Evolutionary conservation across 441 rosid species (phyloP), one percentile per base, ranked within the genome.

Genomic region (Mallotus japonicus): DNA sequence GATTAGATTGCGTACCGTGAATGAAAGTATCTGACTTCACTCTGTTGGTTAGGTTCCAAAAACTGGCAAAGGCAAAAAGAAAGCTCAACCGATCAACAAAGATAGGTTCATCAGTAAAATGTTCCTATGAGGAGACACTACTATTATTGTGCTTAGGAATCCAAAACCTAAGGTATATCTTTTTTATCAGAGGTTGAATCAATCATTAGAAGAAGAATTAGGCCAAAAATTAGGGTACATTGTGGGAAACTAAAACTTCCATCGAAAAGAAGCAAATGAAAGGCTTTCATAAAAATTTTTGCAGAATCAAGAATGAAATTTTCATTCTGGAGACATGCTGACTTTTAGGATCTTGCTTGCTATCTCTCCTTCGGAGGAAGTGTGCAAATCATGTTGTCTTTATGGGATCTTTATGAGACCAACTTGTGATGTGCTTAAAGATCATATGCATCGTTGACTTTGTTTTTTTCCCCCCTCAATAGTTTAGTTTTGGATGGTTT

Each of bases 51-150:
- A 91, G 98, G 95, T 90, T 0, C 97, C 99, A 0, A 91, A 95
- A 77, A 92, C 91, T 0, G 98, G 97, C 2, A 92, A 95, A 82
- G 99, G 99, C 80, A 95, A 95, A 97, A 92, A 91, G 80, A 95
- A 95, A 72, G 94, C 99, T 0, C 90, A 85, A 65, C 98, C 97
- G 3, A 89, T 95, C 15, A 92, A 91, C 87, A 91, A 87, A 76
- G 98, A 95, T 71, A 83, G 98, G 56, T 95, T 91, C 86, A 95
- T 95, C 78, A 90, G 96, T 81, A 91, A 95, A 80, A 90, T 95
- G 98, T 95, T 95, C 73, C 95, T 95, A 11, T 89, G 97, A 9
- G 99, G 98, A 15, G 99, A 95, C 28, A 1, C 77, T n/a, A 97
- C 92, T 37, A 95, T 95, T 55, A 88, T 95, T 69, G 98, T 95